Evolutionary conservation across 805 yeast genomes (phyloP), one percentile per base, ranked within the genome.

Genomic region (Candida namnaoensis): DNA sequence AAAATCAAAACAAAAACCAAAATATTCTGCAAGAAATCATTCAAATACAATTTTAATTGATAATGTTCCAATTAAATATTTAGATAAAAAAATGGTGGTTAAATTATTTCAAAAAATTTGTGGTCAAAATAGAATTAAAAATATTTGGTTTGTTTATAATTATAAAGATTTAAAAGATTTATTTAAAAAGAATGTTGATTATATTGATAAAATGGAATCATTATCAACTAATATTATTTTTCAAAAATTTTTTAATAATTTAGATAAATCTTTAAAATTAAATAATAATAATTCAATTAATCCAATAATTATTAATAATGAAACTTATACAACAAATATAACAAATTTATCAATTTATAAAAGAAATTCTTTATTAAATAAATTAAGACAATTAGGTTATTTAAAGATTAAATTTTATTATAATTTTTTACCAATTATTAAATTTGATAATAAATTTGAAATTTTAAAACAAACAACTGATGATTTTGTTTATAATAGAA

Each of bases 111-210:
- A 51, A 40, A 49, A 58, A 2, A 54, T 64, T 1, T 36, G 46
- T 28, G 60, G 79, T 5, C 78, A 82, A 0, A 80, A 80, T 1
- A 74, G 76, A 1, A 68, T 83, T 2, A 64, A 67, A 11, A 65
- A 66, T 24, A 60, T 84, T 1, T 81, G 88, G 87, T 74, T 78
- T 42, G 68, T 81, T 34, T 66, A 71, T 38, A 64, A 72, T 36
- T 68, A 62, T 47, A 49, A 60, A 5, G 59, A 58, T n/a, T 55
- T 78, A 19, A 60, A 62, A 12, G 28, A 36, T 5, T 47, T 61
- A 15, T 61, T 66, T 19, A 46, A 51, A 2, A 48, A 55, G 10
- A 67, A 68, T 38, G 41, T 49, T 3, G 41, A 47, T 2, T 47
- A 58, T 1, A 53, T 68, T 6, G 42, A 56, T 19, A 32, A 53